Base-by-base conservation (phyloP, 805 yeast genomes). In the Hanseniaspora vineae region DNA sequence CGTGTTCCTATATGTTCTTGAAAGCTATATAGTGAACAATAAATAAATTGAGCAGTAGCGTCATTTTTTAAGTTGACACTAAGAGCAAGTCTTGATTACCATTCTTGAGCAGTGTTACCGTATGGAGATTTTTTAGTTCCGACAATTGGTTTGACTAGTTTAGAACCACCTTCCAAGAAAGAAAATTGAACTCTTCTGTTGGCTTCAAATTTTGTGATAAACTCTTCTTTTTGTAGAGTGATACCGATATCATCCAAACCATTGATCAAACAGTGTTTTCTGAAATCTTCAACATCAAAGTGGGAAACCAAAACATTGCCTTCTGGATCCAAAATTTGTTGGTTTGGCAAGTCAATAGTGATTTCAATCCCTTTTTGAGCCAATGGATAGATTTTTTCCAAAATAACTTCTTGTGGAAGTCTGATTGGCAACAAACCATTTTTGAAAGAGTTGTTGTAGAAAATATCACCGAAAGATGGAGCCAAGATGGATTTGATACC, bases 221-320 rank as follows among this genome's bases (percentile, higher is more conserved):
- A 78, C 47, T 77, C 77, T 68, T 86, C 96, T 68, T 88, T 87
- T 67, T 88, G 90, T 58, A 92, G 70, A 46, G 98, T 92, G 60
- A 92, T 76, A 42, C 97, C 97, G 67, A 92, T 92, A 64, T 92
- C 98, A 65, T 92, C 98, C 52, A 92, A 79, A 53, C 98, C 98
- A 55, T 92, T 87, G 49, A 90, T 71, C 57, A 92, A 74, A 64
- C 97, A 92, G 66, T 90, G 95, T 69, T 89, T 88, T 75, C 97
- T 83, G 75, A 89, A 92, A 33, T 70, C 76, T 66, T 89, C 97
- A 52, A 92, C 78, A 4, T 86, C 96, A 56, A 92, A 92, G 55
- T 82, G 74, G 14, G 80, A 88, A 32, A 88, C 81, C 49, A 89
- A 70, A 39, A 84, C 82, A 57, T 84, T 83, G 49, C 81, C 88